Evolutionary conservation across 2,329 filamentous ascomycete species (phyloP), one percentile per base, ranked within the genome.

Genomic region (Ascochyta fabae): DNA sequence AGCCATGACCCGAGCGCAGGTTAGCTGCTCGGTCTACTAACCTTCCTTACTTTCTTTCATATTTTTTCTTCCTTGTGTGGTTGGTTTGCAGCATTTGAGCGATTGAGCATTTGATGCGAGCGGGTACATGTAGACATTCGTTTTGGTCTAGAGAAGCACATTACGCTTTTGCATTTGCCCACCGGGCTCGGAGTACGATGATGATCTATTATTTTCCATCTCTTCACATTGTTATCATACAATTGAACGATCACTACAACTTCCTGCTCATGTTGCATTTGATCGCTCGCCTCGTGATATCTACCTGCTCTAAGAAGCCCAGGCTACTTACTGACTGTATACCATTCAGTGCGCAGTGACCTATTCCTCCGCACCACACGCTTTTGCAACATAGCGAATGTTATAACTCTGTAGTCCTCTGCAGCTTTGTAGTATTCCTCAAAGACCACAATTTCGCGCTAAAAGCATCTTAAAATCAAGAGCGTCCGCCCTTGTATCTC

Each of bases 1-100:
- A 48, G 80, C 80, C 1, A 78, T 81, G 62, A 56, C 62, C 10
- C 54, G 74, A 40, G 71, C 72, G 16, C 59, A 71, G 60, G 67
- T 64, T 13, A 66, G 70, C 52, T 77, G 74, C 54, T 73, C 72
- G 2, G 59, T 68, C 15, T 73, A 72, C 44, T 72, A 61, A 46
- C 8, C 22, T 43, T 41, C 24, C 15, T 8, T 12, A 48, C 49
- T 46, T 34, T 53, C 43, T 38, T 36, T 53, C 1, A 22, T 19
- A 9, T n/a, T 9, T 12, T 34, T 27, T 27, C 8, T 12, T 19
- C 2, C 19, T 9, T 34, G 15, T 26, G 41, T 46, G 3, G 39
- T 57, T 45, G 45, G 35, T 44, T 42, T 53, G 49, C 44, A 22
- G 49, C 41, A 46, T 58, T 58, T 53, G 41, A 52, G 54, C 54